Percentiles rank a stretch among this genome's conserved stretches.
These are phyloP conservation scores for Ogataea chonburiensis DNA, from an alignment of 805 yeast genomes.

Conservation along the genomic window DNA sequence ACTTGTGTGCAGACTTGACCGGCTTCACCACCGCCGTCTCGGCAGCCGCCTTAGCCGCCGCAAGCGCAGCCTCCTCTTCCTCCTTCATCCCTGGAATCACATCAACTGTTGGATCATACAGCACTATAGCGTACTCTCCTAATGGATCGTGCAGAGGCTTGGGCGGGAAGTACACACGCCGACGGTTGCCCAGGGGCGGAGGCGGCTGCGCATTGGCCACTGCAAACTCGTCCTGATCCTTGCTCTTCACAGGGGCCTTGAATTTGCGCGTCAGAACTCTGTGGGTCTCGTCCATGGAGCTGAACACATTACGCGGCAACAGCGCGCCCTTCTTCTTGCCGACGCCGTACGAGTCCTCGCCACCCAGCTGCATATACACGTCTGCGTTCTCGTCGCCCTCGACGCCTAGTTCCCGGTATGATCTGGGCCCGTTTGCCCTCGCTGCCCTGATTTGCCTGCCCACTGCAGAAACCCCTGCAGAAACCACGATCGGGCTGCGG, in stretches of 20 bases:
- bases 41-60: conserved; percentile 5
- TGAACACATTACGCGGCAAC: conserved; percentile 50
- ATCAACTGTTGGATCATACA: conserved; percentile 94
- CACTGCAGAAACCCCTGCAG: conserved; percentile 18
- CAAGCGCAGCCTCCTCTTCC: conserved; percentile 24
- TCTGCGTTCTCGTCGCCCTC: conserved; percentile 24
- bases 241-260: conserved; percentile 56
- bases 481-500: conserved; percentile 53
- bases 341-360: conserved; percentile 29
- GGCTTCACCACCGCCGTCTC: conserved; percentile 21
- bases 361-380: conserved; percentile 37
- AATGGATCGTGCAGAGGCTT: conserved; percentile 93
- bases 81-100: conserved; percentile 35
- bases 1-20: conserved; percentile 50
- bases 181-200: conserved; percentile 82
- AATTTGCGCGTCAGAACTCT: conserved; percentile 48
- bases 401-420: conserved; percentile 41
- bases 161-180: conserved; percentile 70
- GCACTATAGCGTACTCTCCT: conserved; percentile 88
- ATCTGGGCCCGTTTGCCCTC: conserved; percentile 35
- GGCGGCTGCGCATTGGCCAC: conserved; percentile 43
- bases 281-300: conserved; percentile 41
- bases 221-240: conserved; percentile 35
- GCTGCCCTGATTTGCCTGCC: conserved; percentile 26
- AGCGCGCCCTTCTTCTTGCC: conserved; percentile 56